Conservation (phyloP, 106 monocot genomes). For the Dendrobium nobile region DNA sequence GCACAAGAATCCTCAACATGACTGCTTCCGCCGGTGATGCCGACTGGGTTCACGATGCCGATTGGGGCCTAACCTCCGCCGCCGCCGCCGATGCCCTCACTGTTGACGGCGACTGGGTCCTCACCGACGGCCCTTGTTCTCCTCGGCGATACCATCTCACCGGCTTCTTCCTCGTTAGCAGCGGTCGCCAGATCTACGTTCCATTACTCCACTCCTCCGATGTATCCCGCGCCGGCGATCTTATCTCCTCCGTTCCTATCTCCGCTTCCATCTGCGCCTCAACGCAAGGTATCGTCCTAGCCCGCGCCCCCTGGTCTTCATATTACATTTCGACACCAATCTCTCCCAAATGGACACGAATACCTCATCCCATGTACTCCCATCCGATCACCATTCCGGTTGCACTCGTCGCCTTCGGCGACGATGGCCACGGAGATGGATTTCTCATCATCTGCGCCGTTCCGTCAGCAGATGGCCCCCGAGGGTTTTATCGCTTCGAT, state of each 20-base stretch:
- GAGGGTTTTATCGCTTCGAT: background rate
- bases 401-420: background rate
- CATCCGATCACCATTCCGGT: background rate
- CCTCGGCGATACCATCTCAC: background rate
- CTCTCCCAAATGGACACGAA: background rate
- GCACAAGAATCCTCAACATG: background rate
- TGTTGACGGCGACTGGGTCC: background rate
- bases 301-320: background rate
- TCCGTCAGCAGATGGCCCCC: background rate
- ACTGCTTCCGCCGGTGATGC: background rate
- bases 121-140: background rate
- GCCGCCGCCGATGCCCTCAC: background rate
- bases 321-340: background rate
- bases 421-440: background rate
- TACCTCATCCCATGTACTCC: background rate
- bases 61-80: background rate
- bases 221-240: background rate
- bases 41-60: background rate
- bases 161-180: background rate
- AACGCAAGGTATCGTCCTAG: background rate
- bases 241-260: background rate
- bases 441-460: conserved; percentile 1
- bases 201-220: background rate
- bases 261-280: background rate
- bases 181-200: background rate